These are phyloP conservation scores for Tricladium varicosporioides DNA, from an alignment of 2,329 filamentous ascomycete genomes.

Conservation along the genomic window DNA sequence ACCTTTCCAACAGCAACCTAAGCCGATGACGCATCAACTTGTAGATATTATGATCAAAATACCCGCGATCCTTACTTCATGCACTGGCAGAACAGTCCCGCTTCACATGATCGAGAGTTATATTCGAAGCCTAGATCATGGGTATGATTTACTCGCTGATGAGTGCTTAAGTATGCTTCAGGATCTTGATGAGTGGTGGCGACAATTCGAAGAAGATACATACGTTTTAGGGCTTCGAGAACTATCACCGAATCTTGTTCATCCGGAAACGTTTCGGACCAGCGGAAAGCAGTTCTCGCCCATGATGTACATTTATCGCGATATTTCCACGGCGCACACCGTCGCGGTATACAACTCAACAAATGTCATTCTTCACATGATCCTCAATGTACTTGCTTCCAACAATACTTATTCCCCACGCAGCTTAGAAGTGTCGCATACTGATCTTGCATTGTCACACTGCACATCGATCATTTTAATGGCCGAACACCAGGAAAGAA, in stretches of 20 bases:
- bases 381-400: not conserved
- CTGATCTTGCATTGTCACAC: not conserved
- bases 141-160: not conserved
- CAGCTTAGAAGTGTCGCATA: not conserved
- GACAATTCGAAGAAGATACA: not conserved
- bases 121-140: not conserved
- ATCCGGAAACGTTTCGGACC: not conserved
- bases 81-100: not conserved
- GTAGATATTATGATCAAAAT: not conserved
- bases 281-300: not conserved
- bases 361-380: not conserved
- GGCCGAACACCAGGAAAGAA: not conserved
- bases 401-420: not conserved
- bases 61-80: not conserved
- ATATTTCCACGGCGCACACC: not conserved
- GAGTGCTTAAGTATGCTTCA: not conserved
- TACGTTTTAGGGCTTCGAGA: not conserved
- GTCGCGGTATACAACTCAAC: not conserved
- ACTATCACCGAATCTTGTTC: not conserved
- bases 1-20: not conserved
- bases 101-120: not conserved
- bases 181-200: not conserved
- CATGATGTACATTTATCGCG: not conserved
- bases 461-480: constrained; percentile 1
- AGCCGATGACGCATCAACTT: not conserved